Evolutionary conservation across 2,329 filamentous ascomycete species (phyloP), one percentile per base, ranked within the genome.

Genomic region (Alternaria rosae): DNA sequence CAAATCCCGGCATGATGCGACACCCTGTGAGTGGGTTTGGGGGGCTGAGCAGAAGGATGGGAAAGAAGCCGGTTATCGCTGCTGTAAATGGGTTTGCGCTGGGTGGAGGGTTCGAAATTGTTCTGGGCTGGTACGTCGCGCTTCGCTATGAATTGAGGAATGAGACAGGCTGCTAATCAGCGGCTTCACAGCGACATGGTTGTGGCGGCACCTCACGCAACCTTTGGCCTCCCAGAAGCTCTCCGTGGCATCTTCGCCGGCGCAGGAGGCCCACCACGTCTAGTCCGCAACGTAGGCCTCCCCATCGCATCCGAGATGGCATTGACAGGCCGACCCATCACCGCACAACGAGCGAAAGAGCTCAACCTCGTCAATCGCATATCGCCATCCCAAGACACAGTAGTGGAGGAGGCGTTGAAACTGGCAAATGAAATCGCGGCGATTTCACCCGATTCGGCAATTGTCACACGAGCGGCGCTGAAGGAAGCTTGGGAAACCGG

Each of bases 41-140:
- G 38, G 88, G 86, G 0, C 72, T 90, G 13, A 86, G 84, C 42
- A 79, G 85, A 42, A 80, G 88, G 12, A 76, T 76, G 12, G 88
- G 88, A 1, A 88, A 87, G 79, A 88, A 88, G 75, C 86, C 86
- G 1, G 81, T 88, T 47, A 86, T 88, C 71, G 86, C 85, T 9
- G 86, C 86, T 3, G 85, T 88, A 4, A 88, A 88, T 74, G 86
- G 86, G 0, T 82, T 84, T 62, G 85, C 85, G 1, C 77, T 87
- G 48, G 86, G 86, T 0, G 86, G 86, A 5, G 86, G 86, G 0
- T 87, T 87, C 65, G 86, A 88, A 75, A 85, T 86, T 67, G 81
- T 82, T 9, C 74, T 86, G 56, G 85, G 85, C 52, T 87, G 84
- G 85, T 86, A 73, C 35, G 79, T 75, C 25, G 26, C 32, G 10